Evolutionary conservation across 257 asterid genomes (phyloP).

Genomic region (Nicotiana tomentosiformis): DNA sequence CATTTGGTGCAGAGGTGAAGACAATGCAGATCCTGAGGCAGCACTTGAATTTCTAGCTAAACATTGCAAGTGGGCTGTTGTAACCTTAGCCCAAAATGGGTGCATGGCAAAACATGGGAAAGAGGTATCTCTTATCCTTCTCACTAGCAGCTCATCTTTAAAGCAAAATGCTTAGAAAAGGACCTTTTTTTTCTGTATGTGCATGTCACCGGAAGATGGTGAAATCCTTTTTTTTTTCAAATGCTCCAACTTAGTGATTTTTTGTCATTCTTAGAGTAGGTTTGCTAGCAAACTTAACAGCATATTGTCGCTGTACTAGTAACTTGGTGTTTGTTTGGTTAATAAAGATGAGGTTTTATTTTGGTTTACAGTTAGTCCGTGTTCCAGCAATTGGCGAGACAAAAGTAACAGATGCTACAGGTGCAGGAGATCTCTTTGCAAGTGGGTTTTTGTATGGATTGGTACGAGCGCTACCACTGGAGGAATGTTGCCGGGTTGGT

Average conservation of each 20-base stretch:
- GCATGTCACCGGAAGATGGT: neutral
- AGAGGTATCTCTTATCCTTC: slow-evolving; percentile 43
- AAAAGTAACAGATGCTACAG: slow-evolving; percentile 85
- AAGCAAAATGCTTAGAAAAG: neutral
- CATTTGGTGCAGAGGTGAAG: slow-evolving; percentile 48
- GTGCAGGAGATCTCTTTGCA: slow-evolving; percentile 97
- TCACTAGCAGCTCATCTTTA: neutral
- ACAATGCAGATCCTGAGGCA: slow-evolving; percentile 45
- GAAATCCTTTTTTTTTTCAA: neutral
- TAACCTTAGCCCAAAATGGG: slow-evolving; percentile 81
- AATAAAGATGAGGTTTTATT: neutral
- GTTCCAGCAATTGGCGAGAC: slow-evolving; percentile 76
- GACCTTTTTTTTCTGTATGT: neutral
- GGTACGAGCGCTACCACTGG: slow-evolving; percentile 69
- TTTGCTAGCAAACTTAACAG: neutral
- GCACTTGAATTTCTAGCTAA: slow-evolving; percentile 72
- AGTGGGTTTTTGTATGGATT: slow-evolving; percentile 90
- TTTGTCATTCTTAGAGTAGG: neutral
- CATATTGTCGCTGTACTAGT: neutral
- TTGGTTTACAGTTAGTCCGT: slow-evolving; percentile 48
- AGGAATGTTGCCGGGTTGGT: slow-evolving; percentile 82
- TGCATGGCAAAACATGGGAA: slow-evolving; percentile 80
- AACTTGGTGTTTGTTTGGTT: neutral
- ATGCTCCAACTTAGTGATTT: neutral
- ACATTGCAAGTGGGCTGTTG: slow-evolving; percentile 92